A percentile compares a stretch with the other conserved stretches of the same genome.
Evolutionary conservation across 768 basidiomycete genomes (phyloP).

Genomic region (Phlegmacium glaucopus): DNA sequence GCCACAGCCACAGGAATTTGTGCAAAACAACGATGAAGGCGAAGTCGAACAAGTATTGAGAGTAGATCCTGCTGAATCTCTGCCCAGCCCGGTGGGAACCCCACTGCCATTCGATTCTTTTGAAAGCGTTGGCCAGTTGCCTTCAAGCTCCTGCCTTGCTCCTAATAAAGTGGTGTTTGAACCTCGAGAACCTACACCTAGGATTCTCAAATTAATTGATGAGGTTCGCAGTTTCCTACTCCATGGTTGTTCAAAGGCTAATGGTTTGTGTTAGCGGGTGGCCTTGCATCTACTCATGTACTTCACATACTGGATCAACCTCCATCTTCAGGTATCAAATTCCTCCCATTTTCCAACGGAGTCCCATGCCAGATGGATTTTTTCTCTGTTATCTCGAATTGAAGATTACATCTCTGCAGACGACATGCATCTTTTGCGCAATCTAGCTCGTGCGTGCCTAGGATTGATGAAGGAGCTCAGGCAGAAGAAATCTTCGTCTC

Average conservation of each 20-base stretch:
- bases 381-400: conserved; percentile 64
- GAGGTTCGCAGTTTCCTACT: conserved; percentile 44
- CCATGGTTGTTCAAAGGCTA: conserved; percentile 4
- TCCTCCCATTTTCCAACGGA: conserved; percentile 42
- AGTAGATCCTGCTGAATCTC: conserved; percentile 31
- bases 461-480: conserved; percentile 40
- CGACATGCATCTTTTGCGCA: conserved; percentile 74
- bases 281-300: conserved; percentile 80
- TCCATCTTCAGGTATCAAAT: conserved; percentile 47
- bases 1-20: conserved; percentile 21
- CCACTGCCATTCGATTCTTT: conserved; percentile 29
- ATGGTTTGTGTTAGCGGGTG: conserved; percentile 43
- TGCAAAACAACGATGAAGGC: conserved; percentile 38
- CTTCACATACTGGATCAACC: conserved; percentile 77
- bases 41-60: conserved; percentile 36
- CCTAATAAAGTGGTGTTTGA: conserved; percentile 14
- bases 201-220: conserved; percentile 56
- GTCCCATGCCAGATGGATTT: conserved; percentile 74
- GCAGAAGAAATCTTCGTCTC: conserved; percentile 11
- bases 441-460: conserved; percentile 69
- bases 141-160: background rate
- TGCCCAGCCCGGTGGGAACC: conserved; percentile 40
- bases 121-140: conserved; percentile 15
- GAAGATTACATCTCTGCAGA: conserved; percentile 71
- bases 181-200: conserved; percentile 58